Base-by-base conservation (phyloP, 768 basidiomycete genomes). In the Rhodocollybia butyracea region DNA sequence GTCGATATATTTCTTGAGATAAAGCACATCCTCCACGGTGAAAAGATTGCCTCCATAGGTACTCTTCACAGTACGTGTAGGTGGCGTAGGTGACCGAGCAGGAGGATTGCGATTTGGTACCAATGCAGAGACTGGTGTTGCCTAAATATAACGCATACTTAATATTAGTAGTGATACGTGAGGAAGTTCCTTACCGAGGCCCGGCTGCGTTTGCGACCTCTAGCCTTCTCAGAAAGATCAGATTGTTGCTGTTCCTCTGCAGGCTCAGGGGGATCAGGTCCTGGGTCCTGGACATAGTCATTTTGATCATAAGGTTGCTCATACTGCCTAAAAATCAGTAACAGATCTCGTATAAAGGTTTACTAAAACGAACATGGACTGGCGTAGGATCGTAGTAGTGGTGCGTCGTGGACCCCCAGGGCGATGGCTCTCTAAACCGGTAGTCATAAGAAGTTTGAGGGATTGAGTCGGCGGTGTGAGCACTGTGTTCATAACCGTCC, bases 11-110 rank as follows among this genome's bases (percentile, higher is more conserved):
- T 84, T 87, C 64, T 91, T 91, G 58, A 94, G 77, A 66, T 93
- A 94, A 32, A 82, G 54, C 39, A 94, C 83, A 64, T 94, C 91
- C 46, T 93, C 91, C 2, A 85, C 78, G 0, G 91, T 94, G 64
- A 94, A 94, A 36, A 92, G 67, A 64, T 94, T 93, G 13, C 91
- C 91, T 41, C 91, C 91, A 63, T 92, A 93, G 0, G 91, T 92
- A 63, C 91, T 93, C 70, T 91, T 92, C 65, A 94, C 85, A 21
- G 92, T 85, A 15, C 90, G 82, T 5, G 80, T 82, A 19, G 91
- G 91, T 12, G 91, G 91, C 0, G 89, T 90, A 3, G 91, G 91
- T 22, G 91, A 93, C 2, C 91, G 81, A 13, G 86, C 86, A 19
- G 84, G 80, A 0, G 86, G 86, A 52, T 81, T 80, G 26, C 84